phyloP scores from a whole-genome alignment of 306 rosid genomes.

The Gastrolobium villosum region DNA sequence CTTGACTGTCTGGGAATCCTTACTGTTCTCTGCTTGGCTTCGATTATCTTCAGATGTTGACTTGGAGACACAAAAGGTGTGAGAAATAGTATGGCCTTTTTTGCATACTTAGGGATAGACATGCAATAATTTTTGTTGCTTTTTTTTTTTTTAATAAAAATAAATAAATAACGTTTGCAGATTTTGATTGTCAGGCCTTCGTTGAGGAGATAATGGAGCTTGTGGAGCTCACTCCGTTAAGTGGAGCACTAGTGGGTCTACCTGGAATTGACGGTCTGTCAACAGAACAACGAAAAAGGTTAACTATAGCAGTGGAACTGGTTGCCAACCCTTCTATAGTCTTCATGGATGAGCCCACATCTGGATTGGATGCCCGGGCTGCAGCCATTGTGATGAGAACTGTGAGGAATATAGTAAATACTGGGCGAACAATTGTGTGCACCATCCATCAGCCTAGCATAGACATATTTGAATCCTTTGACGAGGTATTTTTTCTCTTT shows the following conservation, averaged over 20 bases:
- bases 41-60: conserved; percentile 86
- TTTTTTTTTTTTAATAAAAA: conserved; percentile 6
- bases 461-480: conserved; percentile 98
- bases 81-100: conserved; percentile 29
- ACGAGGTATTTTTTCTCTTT: conserved; percentile 74
- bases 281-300: conserved; percentile 92
- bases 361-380: conserved; percentile 96
- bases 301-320: conserved; percentile 95
- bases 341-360: conserved; percentile 99
- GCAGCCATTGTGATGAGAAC: conserved; percentile 99
- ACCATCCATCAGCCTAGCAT: conserved; percentile 99
- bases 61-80: conserved; percentile 79
- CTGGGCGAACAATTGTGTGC: conserved; percentile 98
- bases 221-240: conserved; percentile 87
- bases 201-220: conserved; percentile 98
- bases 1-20: conserved; percentile 89
- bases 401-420: conserved; percentile 94
- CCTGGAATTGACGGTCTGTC: conserved; percentile 96
- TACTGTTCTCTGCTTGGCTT: conserved; percentile 95
- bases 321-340: conserved; percentile 95
- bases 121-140: conserved; percentile 7
- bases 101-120: conserved; percentile 32
- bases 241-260: conserved; percentile 91
- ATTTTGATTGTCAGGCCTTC: conserved; percentile 74
- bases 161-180: conserved; percentile 13